Conservation (phyloP, 2,329 filamentous ascomycete genomes). For the Diplodia corticola region DNA sequence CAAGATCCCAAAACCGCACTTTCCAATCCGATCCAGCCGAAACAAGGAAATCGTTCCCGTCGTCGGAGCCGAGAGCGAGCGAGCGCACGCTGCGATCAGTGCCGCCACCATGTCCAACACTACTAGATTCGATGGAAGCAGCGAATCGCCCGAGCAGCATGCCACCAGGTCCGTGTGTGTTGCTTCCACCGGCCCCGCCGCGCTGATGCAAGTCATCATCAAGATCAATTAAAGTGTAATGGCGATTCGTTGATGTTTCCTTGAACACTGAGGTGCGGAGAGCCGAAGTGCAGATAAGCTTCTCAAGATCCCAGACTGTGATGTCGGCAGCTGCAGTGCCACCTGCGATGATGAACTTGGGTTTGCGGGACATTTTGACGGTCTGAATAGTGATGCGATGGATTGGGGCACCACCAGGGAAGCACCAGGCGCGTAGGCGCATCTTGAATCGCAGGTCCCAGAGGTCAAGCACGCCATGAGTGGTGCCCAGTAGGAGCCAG, state of each 20-base stretch:
- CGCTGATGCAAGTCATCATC: constrained; percentile 62
- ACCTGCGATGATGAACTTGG: constrained; percentile 85
- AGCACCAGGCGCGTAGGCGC: constrained; percentile 82
- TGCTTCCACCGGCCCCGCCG: constrained; percentile 30
- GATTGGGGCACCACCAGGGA: constrained; percentile 77
- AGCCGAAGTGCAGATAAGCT: constrained; percentile 82
- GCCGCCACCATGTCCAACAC: constrained; percentile 29
- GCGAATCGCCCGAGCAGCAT: constrained; percentile 71
- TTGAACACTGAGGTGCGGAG: constrained; percentile 62
- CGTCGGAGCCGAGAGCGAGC: constrained; percentile 71
- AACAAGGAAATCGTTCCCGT: constrained; percentile 76
- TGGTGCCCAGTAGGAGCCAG: constrained; percentile 89
- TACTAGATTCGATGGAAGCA: constrained; percentile 55
- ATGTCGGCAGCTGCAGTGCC: constrained; percentile 86
- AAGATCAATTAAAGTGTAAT: constrained; percentile 72
- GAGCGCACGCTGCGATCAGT: constrained; percentile 71
- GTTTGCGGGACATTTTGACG: constrained; percentile 58
- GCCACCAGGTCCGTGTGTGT: constrained; percentile 60
- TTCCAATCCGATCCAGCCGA: constrained; percentile 88
- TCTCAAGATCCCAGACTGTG: constrained; percentile 94
- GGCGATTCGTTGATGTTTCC: constrained; percentile 43
- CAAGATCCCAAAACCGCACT: constrained; percentile 90
- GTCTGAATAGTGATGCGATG: constrained; percentile 74
- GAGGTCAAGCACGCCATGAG: constrained; percentile 86
- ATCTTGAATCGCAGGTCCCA: constrained; percentile 97